Evolutionary conservation across 441 rosid genomes (phyloP), one percentile per base, ranked within the genome.

Genomic region (Populus trichocarpa): DNA sequence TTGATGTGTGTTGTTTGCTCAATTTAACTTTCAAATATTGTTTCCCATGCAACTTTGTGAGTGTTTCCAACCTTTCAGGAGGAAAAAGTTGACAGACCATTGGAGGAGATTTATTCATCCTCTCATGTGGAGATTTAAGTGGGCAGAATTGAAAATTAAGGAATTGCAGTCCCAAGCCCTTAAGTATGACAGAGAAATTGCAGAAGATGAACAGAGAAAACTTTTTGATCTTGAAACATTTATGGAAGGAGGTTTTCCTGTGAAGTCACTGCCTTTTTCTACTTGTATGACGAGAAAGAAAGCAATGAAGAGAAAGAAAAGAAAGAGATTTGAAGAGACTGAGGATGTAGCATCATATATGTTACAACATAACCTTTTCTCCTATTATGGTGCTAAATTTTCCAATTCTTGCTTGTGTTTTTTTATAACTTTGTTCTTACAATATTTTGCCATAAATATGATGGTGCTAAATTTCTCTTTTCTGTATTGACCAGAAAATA

Each of bases 51-150:
- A 22, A 46, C 80, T 28, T 50, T 71, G 8, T 53, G 61, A 53
- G 2, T 18, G 13, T 75, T 70, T 63, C 69, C 50, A 67, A 77
- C 64, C 35, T 79, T 82, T 65, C 83, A 93, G 99, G 87, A 93
- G 87, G 86, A 92, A 81, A 82, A 90, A 84, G 86, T 65, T 92
- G 88, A 91, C 95, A 14, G 97, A 93, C 79, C 97, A 92, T 26
- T 96, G 98, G 98, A 86, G 81, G 83, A 89, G 83, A 81, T 92
- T 86, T 78, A 82, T 92, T 78, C 92, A 77, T 53, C 98, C 99
- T 67, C 77, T 93, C 57, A 84, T 72, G 90, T 93, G 97, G 99
- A 87, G 94, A 6, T 92, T 92, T 77, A 92, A 90, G 89, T 93
- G 98, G 98, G 67, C 87, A 61, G 99, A 96, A 79, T 85, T 93